phyloP scores from a whole-genome alignment of 306 rosid genomes.

The Acacia crassicarpa region DNA sequence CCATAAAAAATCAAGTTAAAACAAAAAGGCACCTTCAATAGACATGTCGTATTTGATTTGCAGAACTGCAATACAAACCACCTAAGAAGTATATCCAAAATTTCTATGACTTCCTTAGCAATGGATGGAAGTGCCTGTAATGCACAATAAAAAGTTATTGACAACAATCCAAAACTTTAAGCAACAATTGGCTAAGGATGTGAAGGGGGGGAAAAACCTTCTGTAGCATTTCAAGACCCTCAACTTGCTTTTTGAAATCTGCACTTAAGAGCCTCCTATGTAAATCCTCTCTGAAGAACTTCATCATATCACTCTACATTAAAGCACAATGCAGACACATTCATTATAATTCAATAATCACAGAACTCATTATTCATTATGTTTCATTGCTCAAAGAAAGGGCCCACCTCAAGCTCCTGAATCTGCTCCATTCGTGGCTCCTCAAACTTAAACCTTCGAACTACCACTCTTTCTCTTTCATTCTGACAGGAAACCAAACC shows the following conservation, averaged over 20 bases:
- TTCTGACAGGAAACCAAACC: constrained; percentile 57
- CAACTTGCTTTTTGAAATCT: constrained; percentile 97
- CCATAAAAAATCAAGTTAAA: constrained; percentile 1
- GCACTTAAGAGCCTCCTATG: constrained; percentile 89
- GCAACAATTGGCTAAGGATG: constrained; percentile 2
- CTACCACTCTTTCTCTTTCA: constrained; percentile 90
- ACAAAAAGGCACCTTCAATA: constrained; percentile 68
- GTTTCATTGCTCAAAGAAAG: constrained; percentile 16
- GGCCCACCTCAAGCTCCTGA: constrained; percentile 93
- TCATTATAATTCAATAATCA: constrained; percentile 24
- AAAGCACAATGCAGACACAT: constrained; percentile 22
- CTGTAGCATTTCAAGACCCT: constrained; percentile 93
- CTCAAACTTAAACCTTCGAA: constrained; percentile 90
- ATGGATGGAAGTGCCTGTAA: constrained; percentile 86
- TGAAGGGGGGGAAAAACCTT: constrained; percentile 47
- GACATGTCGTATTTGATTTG: constrained; percentile 96
- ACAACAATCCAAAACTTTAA: constrained; percentile 10
- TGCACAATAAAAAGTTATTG: constrained; percentile 1
- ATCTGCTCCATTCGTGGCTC: constrained; percentile 93
- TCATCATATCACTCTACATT: constrained; percentile 88
- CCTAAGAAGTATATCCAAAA: constrained; percentile 86
- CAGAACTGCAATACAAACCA: constrained; percentile 98
- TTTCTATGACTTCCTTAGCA: constrained; percentile 82
- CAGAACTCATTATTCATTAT: constrained; percentile 18
- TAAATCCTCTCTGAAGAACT: constrained; percentile 94